Conservation (phyloP, 306 rosid genomes). For the Prinsepia uniflora region DNA sequence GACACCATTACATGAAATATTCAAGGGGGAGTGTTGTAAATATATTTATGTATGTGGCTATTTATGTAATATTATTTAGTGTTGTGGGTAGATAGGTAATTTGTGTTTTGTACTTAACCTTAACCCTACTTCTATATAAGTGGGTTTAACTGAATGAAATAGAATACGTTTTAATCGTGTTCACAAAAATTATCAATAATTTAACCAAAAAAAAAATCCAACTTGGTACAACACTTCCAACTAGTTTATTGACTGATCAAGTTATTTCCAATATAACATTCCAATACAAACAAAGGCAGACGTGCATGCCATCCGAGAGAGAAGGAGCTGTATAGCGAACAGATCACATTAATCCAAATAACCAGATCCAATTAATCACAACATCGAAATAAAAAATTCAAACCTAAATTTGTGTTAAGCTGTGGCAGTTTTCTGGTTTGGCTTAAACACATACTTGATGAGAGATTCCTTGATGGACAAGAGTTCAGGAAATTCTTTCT, state of each 20-base stretch:
- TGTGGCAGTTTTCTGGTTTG: conserved; percentile 44
- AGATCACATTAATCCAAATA: conserved; percentile 25
- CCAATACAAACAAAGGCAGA: conserved; percentile 28
- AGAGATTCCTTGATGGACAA: conserved; percentile 83
- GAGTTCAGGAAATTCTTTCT: conserved; percentile 67
- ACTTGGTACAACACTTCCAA: conserved; percentile 21
- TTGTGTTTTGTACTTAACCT: no score
- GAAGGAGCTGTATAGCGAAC: conserved; percentile 8
- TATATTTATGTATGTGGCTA: no score
- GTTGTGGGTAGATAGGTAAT: no score
- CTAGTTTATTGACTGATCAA: conserved; percentile 36
- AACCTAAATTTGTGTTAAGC: conserved; percentile 36
- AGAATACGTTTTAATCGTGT: no score
- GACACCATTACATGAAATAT: no score
- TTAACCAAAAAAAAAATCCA: conserved; percentile 1
- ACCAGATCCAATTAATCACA: conserved; percentile 32
- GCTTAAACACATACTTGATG: conserved; percentile 66
- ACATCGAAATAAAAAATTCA: conserved; percentile 21
- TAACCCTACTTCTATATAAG: no score
- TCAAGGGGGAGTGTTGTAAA: no score
- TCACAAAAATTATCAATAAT: conserved; percentile 11
- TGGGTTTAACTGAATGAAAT: no score
- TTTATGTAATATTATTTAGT: no score
- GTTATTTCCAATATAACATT: conserved; percentile 29
- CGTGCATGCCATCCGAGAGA: neutral